Conservation (phyloP, 2,329 filamentous ascomycete genomes). For the Neonectria coccinea region DNA sequence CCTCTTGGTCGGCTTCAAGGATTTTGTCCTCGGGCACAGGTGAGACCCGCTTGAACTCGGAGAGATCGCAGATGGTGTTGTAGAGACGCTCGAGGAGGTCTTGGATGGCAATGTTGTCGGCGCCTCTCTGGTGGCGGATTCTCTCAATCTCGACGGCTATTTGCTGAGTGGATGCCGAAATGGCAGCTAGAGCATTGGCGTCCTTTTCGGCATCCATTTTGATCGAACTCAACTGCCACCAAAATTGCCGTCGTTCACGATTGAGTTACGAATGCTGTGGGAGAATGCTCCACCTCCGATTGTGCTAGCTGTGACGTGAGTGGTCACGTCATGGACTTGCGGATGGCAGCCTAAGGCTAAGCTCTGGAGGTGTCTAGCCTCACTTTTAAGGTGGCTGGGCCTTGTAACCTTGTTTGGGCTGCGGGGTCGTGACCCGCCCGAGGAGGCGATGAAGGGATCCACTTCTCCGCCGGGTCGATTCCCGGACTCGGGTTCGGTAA, state of each 20-base stretch:
- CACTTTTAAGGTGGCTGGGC: neutral
- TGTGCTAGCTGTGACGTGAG: neutral
- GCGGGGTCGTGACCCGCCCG: neutral
- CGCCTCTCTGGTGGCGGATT: neutral
- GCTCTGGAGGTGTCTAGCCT: neutral
- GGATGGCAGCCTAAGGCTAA: neutral
- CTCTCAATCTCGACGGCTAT: neutral
- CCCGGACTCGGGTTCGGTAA: neutral
- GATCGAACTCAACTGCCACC: neutral
- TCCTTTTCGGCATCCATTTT: neutral
- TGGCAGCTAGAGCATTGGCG: neutral
- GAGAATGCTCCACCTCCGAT: neutral
- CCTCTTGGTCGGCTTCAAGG: neutral
- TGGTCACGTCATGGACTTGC: neutral
- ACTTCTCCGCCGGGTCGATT: neutral
- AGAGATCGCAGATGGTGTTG: slow-evolving; percentile 3
- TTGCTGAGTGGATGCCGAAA: neutral
- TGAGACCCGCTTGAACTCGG: neutral
- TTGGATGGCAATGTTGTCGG: neutral
- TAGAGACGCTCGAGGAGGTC: neutral
- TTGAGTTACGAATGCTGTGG: too few relatives aligned
- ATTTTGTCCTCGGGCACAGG: neutral
- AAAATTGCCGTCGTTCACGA: neutral
- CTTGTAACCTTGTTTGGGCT: neutral
- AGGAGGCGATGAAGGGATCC: neutral